Base-by-base conservation (phyloP, 225 moss, liverwort and hornwort species). In the Pseudisothecium myosuroides region DNA sequence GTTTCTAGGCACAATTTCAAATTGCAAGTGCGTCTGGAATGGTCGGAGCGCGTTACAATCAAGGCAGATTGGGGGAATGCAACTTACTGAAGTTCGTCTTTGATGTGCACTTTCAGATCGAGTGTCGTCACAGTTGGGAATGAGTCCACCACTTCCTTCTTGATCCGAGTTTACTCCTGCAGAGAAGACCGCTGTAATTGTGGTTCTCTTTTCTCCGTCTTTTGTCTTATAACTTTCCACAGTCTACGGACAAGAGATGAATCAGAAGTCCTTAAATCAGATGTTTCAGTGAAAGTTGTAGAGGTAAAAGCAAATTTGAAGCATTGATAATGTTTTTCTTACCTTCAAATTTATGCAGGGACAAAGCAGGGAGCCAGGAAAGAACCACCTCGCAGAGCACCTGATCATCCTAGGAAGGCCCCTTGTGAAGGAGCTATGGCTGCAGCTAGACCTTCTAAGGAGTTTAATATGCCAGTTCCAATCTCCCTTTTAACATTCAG, bases 61-160 rank as follows among this genome's bases (percentile, higher is more conserved):
- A 54, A 75, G 83, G 36, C 29, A 69, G 82, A 61, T n/a, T 37
- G 59, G 64, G 84, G 66, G 85, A 56, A 78, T 65, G 78, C 54
- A 82, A 85, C 94, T 92, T 87, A 92, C 91, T 94, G 92, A 58
- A 89, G 88, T 56, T 85, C 94, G 80, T 90, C 89, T 88, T 87
- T 89, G 76, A 84, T 87, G 75, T 91, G 62, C 63, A 73, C 80
- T 80, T 59, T 80, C 43, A 94, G 89, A 84, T 94, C 90, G 86
- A 69, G 14, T 29, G 88, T 80, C 81, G 39, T 89, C 47, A 91
- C 88, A 54, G 89, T 91, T 71, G 91, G 91, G 61, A 91, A 94
- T 80, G 82, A 64, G 58, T 72, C 72, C 41, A 90, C 83, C 88
- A 90, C 89, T 31, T 89, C 89, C 88, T 78, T 83, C 80, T 86